Percentiles rank a stretch among this genome's conserved stretches.
Conservation (phyloP, 2,329 filamentous ascomycete species). For the Stemphylium lycopersici region DNA sequence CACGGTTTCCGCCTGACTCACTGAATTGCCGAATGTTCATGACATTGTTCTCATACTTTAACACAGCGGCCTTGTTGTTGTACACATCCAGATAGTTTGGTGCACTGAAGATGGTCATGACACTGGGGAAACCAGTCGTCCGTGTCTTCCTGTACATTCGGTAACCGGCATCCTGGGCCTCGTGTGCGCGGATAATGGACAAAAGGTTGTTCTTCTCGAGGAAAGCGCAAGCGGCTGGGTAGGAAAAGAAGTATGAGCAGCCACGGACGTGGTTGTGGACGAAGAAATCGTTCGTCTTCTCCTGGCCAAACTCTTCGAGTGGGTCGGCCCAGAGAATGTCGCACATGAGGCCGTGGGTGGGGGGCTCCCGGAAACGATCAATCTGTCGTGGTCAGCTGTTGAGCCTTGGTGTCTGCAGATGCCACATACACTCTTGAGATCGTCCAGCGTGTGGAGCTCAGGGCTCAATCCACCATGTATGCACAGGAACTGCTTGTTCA, state of each 20-base stretch:
- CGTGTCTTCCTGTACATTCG: conserved; percentile 99
- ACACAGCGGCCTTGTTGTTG: conserved; percentile 98
- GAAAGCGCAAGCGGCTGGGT: conserved; percentile 95
- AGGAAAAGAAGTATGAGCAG: conserved; percentile 99
- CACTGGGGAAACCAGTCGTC: conserved; percentile 96
- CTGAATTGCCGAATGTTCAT: conserved; percentile 99
- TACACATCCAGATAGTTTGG: conserved; percentile 99
- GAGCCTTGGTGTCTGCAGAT: neutral
- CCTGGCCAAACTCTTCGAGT: conserved; percentile 96
- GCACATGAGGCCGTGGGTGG: conserved; percentile 97
- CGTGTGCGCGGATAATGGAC: conserved; percentile 95
- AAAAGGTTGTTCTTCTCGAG: conserved; percentile 98
- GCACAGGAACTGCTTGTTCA: conserved; percentile 99
- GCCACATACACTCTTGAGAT: conserved; percentile 77
- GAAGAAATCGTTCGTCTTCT: conserved; percentile 98
- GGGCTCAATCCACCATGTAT: conserved; percentile 97
- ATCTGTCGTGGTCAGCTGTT: conserved; percentile 63
- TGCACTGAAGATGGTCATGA: conserved; percentile 99
- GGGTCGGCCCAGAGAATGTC: conserved; percentile 99
- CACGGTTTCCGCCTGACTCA: conserved; percentile 21
- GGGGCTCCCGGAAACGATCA: conserved; percentile 96
- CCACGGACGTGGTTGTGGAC: conserved; percentile 97
- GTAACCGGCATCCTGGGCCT: conserved; percentile 97
- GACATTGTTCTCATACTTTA: conserved; percentile 99
- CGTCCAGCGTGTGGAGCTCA: conserved; percentile 93